A percentile compares a stretch with the other conserved stretches of the same genome.
Conservation (phyloP, 805 yeast species). For the Saccharomycopsis babjevae region DNA sequence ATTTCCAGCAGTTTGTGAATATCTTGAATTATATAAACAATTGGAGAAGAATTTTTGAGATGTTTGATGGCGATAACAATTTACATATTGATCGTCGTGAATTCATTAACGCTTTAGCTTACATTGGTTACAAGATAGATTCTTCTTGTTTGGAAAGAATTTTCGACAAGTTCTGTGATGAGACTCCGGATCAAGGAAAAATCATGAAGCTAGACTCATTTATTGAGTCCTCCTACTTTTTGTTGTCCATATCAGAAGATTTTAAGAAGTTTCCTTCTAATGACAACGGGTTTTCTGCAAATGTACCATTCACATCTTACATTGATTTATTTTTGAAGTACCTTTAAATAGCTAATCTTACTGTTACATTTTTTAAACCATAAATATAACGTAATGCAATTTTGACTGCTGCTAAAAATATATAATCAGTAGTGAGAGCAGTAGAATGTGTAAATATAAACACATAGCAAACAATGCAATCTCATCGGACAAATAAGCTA, state of each 20-base stretch:
- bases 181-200: neutral
- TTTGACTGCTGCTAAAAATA: neutral
- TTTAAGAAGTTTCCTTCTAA: conserved; percentile 10
- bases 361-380: neutral
- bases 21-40: conserved; percentile 7
- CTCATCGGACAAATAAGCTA: neutral
- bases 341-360: neutral
- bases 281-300: conserved; percentile 8
- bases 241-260: conserved; percentile 12
- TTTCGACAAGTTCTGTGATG: conserved; percentile 6
- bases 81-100: conserved; percentile 8
- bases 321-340: conserved; percentile 10
- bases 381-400: neutral
- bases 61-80: conserved; percentile 8
- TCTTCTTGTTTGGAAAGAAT: conserved; percentile 1
- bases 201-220: conserved; percentile 16
- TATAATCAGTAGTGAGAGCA: too few relatives aligned
- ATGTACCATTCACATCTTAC: conserved; percentile 2
- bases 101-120: conserved; percentile 8
- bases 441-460: too few relatives aligned
- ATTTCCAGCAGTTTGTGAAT: conserved; percentile 10
- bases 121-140: conserved; percentile 7
- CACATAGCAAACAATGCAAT: neutral
- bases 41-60: conserved; percentile 13
- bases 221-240: conserved; percentile 8